These are phyloP conservation scores for Aspergillus hiratsukae DNA, from an alignment of 2,329 filamentous ascomycete genomes.

Conservation along the genomic window DNA sequence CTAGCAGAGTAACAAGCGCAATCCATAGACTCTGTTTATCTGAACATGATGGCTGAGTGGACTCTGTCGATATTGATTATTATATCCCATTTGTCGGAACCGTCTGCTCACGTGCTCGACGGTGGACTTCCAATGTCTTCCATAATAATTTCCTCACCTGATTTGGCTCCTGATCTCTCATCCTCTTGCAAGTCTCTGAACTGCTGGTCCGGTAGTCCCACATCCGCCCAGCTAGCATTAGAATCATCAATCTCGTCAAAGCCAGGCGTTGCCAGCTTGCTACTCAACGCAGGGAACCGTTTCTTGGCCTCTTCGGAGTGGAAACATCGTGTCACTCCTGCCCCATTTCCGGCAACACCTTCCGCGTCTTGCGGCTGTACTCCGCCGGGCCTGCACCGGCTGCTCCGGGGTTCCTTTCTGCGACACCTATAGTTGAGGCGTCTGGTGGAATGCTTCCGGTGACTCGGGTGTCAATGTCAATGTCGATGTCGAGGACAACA, in stretches of 20 bases:
- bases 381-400: constrained; percentile 16
- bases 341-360: constrained; percentile 21
- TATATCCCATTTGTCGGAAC: no score
- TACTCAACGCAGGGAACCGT: constrained; percentile 18
- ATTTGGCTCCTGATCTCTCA: no score
- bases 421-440: constrained; percentile 21
- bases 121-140: no score
- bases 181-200: constrained; percentile 15
- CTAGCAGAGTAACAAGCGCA: no score
- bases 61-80: no score
- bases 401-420: constrained; percentile 18
- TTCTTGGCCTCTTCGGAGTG: constrained; percentile 13
- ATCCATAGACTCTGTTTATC: no score
- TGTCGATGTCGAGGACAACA: not conserved
- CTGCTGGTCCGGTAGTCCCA: constrained; percentile 19
- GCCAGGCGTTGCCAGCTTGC: constrained; percentile 13
- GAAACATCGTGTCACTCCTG: constrained; percentile 19
- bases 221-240: constrained; percentile 28
- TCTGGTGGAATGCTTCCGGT: constrained; percentile 19
- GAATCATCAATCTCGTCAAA: constrained; percentile 26
- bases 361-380: constrained; percentile 20
- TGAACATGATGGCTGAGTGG: no score
- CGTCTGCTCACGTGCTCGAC: no score
- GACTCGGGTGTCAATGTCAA: constrained; percentile 41
- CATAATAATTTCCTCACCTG: no score